Conservation (phyloP, 257 asterid genomes). For the Solanum verrucosum region DNA sequence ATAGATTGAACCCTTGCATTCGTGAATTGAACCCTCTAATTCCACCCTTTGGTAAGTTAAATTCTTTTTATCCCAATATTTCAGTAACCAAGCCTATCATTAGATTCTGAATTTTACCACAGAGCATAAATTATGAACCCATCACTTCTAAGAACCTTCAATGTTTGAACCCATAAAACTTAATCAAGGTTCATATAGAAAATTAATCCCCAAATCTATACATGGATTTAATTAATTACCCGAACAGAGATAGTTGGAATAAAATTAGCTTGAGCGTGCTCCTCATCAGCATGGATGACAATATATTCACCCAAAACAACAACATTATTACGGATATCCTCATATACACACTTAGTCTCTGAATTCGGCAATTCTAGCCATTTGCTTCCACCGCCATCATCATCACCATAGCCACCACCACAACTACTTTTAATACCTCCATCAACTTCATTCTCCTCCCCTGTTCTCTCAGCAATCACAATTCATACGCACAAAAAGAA, state of each 20-base stretch:
- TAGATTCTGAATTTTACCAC: not conserved
- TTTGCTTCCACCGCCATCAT: slow-evolving; percentile 41
- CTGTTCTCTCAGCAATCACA: not conserved
- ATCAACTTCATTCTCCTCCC: not conserved
- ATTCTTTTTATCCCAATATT: not conserved
- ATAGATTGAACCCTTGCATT: not conserved
- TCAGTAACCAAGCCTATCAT: not conserved
- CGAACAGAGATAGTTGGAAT: slow-evolving; percentile 50
- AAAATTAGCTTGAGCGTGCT: slow-evolving; percentile 9
- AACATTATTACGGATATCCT: slow-evolving; percentile 49
- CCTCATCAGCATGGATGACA: slow-evolving; percentile 36
- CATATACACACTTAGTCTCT: slow-evolving; percentile 62
- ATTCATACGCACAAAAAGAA: not conserved
- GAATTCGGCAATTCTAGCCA: slow-evolving; percentile 60
- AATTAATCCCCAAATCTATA: not conserved
- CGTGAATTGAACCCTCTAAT: not conserved
- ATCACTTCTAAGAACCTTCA: not conserved
- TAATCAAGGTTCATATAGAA: not conserved
- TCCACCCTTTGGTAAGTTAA: not conserved
- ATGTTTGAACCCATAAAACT: not conserved
- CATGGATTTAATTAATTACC: slow-evolving; percentile 21
- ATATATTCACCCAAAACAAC: slow-evolving; percentile 66
- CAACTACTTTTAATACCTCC: not conserved
- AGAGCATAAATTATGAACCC: not conserved
- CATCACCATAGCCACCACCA: not conserved